phyloP scores from a whole-genome alignment of 1,284 basidiomycete species.

The Trametes hirsuta region DNA sequence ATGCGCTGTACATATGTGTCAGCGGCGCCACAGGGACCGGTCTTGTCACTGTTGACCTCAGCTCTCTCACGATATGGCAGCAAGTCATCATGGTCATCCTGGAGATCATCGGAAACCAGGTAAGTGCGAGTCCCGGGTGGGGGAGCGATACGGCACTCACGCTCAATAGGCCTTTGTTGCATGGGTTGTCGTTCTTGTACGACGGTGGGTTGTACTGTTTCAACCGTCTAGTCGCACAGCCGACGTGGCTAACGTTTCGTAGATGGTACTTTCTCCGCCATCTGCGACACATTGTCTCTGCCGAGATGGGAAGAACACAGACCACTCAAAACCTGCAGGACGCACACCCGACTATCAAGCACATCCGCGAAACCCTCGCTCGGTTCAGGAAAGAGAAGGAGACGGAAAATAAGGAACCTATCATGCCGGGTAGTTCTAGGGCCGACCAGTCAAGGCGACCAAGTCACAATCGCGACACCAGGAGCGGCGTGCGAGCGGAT shows the following conservation, averaged over 20 bases:
- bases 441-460: background rate
- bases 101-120: slow-evolving; percentile 70
- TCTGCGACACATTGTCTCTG: slow-evolving; percentile 69
- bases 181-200: slow-evolving; percentile 37
- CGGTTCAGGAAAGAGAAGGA: background rate
- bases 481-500: slow-evolving; percentile 52
- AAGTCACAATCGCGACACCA: background rate
- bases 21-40: slow-evolving; percentile 83
- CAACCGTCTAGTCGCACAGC: background rate
- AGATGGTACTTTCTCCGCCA: slow-evolving; percentile 77
- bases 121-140: slow-evolving; percentile 29
- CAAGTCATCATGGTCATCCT: slow-evolving; percentile 71
- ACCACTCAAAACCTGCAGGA: background rate
- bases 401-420: no score
- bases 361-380: slow-evolving; percentile 17
- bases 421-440: no score
- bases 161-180: slow-evolving; percentile 35
- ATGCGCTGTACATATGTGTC: slow-evolving; percentile 72
- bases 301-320: slow-evolving; percentile 36
- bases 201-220: slow-evolving; percentile 28
- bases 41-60: slow-evolving; percentile 72
- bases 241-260: background rate
- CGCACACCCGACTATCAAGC: slow-evolving; percentile 5
- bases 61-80: slow-evolving; percentile 73
- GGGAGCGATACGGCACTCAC: background rate